A percentile compares a stretch with the other conserved stretches of the same genome.
Evolutionary conservation across 768 basidiomycete species (phyloP).

Genomic region (Pleurotus sapidus): DNA sequence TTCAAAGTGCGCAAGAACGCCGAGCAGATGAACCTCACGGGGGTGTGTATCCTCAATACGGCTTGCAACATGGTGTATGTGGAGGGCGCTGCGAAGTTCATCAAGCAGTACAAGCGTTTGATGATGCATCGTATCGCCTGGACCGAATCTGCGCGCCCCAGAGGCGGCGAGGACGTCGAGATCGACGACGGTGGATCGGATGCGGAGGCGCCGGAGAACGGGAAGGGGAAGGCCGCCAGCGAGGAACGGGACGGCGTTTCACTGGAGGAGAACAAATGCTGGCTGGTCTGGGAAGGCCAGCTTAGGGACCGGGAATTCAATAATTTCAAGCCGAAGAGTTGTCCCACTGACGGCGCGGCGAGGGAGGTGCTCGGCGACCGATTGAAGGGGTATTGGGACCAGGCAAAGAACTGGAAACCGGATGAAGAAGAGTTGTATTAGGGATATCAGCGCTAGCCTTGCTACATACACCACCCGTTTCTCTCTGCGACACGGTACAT

Average conservation of each 20-base stretch:
- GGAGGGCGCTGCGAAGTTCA: conserved; percentile 84
- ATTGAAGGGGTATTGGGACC: conserved; percentile 91
- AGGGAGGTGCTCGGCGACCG: conserved; percentile 85
- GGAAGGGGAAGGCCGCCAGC: conserved; percentile 20
- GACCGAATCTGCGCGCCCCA: conserved; percentile 86
- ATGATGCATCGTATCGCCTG: conserved; percentile 88
- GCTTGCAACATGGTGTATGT: conserved; percentile 89
- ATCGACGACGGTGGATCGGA: conserved; percentile 46
- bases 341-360: conserved; percentile 81
- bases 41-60: conserved; percentile 89
- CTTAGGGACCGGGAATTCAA: conserved; percentile 80
- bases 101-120: conserved; percentile 84
- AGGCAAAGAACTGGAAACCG: conserved; percentile 86
- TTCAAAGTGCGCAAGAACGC: conserved; percentile 98
- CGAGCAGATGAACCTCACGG: conserved; percentile 84
- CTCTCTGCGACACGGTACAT: too few relatives aligned
- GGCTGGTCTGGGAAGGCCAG: conserved; percentile 90
- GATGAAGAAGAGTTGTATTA: conserved; percentile 76
- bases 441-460: conserved; percentile 3
- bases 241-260: conserved; percentile 35
- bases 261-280: conserved; percentile 87
- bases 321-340: conserved; percentile 76
- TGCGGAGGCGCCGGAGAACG: conserved; percentile 23
- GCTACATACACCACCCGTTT: too few relatives aligned
- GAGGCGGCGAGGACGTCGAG: conserved; percentile 71